Conservation (phyloP, 2,329 filamentous ascomycete species). For the Neofusicoccum parvum region DNA sequence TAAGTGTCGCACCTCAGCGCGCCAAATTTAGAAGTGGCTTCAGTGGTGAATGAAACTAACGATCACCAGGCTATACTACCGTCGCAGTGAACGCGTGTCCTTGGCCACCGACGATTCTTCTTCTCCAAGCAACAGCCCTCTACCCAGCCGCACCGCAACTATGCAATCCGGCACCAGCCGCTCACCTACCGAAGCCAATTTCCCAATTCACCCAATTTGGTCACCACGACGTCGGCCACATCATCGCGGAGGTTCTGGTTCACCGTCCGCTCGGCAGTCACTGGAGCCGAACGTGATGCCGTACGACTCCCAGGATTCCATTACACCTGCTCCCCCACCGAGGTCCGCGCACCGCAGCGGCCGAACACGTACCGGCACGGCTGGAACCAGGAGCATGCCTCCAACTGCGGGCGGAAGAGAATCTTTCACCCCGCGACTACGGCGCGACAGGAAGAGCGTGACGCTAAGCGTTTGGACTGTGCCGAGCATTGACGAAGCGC, state of each 20-base stretch:
- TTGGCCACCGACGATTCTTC: constrained; percentile 28
- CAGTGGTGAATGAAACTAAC: background rate
- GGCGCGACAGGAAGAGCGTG: constrained; percentile 14
- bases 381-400: constrained; percentile 6
- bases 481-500: constrained; percentile 7
- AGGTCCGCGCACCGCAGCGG: background rate
- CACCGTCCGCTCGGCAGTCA: background rate
- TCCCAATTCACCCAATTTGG: constrained; percentile 37
- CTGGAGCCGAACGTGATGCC: constrained; percentile 5
- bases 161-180: constrained; percentile 39
- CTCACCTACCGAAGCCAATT: constrained; percentile 41
- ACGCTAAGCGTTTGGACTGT: constrained; percentile 19
- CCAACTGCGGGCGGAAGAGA: constrained; percentile 1
- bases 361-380: background rate
- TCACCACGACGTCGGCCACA: constrained; percentile 42
- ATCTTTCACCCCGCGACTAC: constrained; percentile 3
- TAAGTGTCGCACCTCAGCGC: constrained; percentile 23
- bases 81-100: constrained; percentile 38
- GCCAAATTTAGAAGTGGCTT: background rate
- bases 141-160: constrained; percentile 34
- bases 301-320: constrained; percentile 10
- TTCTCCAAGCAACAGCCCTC: constrained; percentile 28
- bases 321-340: background rate
- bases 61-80: constrained; percentile 37
- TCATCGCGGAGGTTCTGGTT: constrained; percentile 21